Evolutionary conservation across 768 basidiomycete genomes (phyloP).

Genomic region (Suillus lakei): DNA sequence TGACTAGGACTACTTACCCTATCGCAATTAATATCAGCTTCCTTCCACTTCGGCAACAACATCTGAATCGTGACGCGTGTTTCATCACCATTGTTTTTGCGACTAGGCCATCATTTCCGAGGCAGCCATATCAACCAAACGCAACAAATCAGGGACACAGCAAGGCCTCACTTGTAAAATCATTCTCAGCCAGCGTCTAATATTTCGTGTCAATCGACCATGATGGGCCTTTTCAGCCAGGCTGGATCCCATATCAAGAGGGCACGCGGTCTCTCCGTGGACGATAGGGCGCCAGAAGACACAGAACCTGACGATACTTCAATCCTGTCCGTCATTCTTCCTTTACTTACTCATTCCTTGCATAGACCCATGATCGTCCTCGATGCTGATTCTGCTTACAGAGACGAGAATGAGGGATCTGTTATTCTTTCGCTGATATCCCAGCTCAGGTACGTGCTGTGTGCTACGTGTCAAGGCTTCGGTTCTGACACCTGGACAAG

Average conservation of each 20-base stretch:
- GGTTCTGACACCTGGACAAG: conserved; percentile 41
- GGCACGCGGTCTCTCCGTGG: conserved; percentile 69
- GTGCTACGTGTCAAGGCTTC: neutral
- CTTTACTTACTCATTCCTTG: conserved; percentile 29
- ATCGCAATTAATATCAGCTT: neutral
- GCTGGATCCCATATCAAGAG: conserved; percentile 66
- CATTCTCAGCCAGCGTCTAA: conserved; percentile 1
- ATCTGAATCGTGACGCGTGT: conserved; percentile 2
- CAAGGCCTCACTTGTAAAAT: neutral
- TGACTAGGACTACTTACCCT: neutral
- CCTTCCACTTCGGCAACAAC: neutral
- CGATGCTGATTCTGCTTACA: conserved; percentile 45
- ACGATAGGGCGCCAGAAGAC: conserved; percentile 78
- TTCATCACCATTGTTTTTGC: neutral
- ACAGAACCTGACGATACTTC: conserved; percentile 90
- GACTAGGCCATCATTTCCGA: neutral
- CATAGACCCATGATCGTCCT: conserved; percentile 34
- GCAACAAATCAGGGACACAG: conserved; percentile 5
- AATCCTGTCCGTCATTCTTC: conserved; percentile 68
- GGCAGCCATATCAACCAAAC: conserved; percentile 1
- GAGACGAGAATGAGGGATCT: conserved; percentile 94
- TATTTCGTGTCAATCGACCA: conserved; percentile 37
- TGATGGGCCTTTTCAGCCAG: conserved; percentile 83
- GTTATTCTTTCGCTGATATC: conserved; percentile 87
- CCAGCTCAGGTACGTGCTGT: conserved; percentile 70